Conservation (phyloP, 306 rosid genomes). For the Morella rubra region DNA sequence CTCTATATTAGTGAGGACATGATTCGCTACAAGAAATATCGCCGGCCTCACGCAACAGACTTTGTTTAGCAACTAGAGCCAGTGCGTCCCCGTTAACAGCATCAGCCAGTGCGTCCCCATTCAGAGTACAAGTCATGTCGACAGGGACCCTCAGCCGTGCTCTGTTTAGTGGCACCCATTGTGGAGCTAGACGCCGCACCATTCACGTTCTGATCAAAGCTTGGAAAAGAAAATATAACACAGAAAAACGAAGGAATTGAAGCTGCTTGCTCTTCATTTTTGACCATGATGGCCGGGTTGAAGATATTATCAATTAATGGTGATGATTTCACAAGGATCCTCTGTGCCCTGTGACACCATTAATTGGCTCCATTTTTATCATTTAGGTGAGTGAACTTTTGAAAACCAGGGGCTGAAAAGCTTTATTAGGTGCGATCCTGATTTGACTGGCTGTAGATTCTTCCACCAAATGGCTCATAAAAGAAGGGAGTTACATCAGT, state of each 20-base stretch:
- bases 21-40: too few relatives aligned
- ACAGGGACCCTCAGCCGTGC: neutral
- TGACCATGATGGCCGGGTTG: too few relatives aligned
- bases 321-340: conserved; percentile 21
- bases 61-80: too few relatives aligned
- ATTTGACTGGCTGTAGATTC: neutral
- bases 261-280: too few relatives aligned
- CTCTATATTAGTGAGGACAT: too few relatives aligned
- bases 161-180: conserved; percentile 48
- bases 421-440: neutral
- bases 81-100: too few relatives aligned
- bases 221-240: neutral
- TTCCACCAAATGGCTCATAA: neutral
- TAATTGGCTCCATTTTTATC: neutral
- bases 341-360: neutral
- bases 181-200: neutral
- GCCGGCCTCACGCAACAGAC: too few relatives aligned
- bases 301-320: conserved; percentile 17
- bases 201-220: too few relatives aligned
- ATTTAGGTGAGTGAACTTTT: neutral
- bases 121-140: too few relatives aligned
- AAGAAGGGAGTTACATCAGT: too few relatives aligned
- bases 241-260: conserved; percentile 6
- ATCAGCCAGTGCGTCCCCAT: too few relatives aligned
- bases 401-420: neutral